A percentile compares a stretch with the other conserved stretches of the same genome.
These are phyloP conservation scores for Perkinsus chesapeaki DNA, from an alignment of 169 alveolate genomes.

Conservation along the genomic window DNA sequence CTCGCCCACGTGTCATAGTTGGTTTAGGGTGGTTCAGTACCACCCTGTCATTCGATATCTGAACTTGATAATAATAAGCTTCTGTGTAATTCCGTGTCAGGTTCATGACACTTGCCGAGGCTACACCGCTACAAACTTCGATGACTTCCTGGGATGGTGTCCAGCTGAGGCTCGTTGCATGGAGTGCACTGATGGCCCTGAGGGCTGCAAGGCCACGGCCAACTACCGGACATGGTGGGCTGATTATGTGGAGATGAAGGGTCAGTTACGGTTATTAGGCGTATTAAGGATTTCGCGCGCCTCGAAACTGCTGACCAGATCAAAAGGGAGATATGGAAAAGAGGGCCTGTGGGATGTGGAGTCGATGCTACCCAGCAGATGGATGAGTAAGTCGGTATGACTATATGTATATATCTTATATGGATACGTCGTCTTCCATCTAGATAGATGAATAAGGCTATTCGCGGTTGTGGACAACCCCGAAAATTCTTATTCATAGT, in stretches of 20 bases:
- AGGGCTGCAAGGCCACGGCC: conserved; percentile 43
- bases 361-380: conserved; percentile 43
- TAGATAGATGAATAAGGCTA: no score
- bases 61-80: no score
- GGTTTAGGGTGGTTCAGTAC: no score
- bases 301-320: conserved; percentile 50
- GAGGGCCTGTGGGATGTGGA: conserved; percentile 68
- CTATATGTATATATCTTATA: no score
- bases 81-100: no score
- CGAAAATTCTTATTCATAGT: no score
- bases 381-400: conserved; percentile 20
- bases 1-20: no score
- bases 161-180: background rate
- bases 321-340: conserved; percentile 49
- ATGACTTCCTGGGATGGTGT: background rate
- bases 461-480: no score
- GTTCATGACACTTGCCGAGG: conserved; percentile 54
- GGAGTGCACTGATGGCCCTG: conserved; percentile 1
- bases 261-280: background rate
- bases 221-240: conserved; percentile 39
- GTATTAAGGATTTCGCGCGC: conserved; percentile 23
- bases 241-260: background rate
- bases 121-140: conserved; percentile 47
- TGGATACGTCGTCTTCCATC: no score
- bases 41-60: no score